Evolutionary conservation across 1,284 basidiomycete species (phyloP), one percentile per base, ranked within the genome.

Genomic region (Volvariella volvacea): DNA sequence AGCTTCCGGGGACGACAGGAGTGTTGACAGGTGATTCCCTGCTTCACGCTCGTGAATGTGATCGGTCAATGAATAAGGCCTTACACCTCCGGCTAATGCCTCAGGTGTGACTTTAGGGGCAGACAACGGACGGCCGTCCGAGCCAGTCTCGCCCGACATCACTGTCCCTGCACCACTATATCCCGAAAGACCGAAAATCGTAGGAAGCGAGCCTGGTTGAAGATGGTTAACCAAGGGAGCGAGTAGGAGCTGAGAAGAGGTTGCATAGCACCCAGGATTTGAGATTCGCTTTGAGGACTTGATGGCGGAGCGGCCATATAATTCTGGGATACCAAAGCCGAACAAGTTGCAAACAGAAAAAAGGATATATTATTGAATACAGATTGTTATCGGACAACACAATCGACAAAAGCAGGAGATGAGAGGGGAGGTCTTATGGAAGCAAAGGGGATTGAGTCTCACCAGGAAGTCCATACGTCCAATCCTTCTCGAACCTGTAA

Each of bases 401-500:
- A 28, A 42, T 45, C 48, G 48, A 55, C 48, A 46, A 44, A 53
- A 52, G 51, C 51, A 53, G 53, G 47, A 51, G 50, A 50, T 58
- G 53, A 55, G 56, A 50, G 56, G 56, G 56, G 58, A 50, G 48
- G 39, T 39, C 48, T 28, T 41, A 51, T 53, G 51, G 55, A 56
- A 57, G 56, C 56, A 56, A 53, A 62, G 54, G 55, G 60, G 54
- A 62, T 59, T 63, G 63, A 60, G 60, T 58, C 93, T 89, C 80
- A 99, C 96, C 95, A 68, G 96, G 95, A 68, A 99, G 82, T 56
- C 95, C 95, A 62, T 99, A 99, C 50, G 88, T 91, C 95, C 95
- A 99, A 41, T 78, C 84, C 39, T 83, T 72, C 73, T 97, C 92
- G 63, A 99, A 99, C 48, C 95, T 74, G 65, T 93, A 93, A 67